These are phyloP conservation scores for Cordyceps militaris DNA, from an alignment of 2,329 filamentous ascomycete genomes.

Conservation along the genomic window DNA sequence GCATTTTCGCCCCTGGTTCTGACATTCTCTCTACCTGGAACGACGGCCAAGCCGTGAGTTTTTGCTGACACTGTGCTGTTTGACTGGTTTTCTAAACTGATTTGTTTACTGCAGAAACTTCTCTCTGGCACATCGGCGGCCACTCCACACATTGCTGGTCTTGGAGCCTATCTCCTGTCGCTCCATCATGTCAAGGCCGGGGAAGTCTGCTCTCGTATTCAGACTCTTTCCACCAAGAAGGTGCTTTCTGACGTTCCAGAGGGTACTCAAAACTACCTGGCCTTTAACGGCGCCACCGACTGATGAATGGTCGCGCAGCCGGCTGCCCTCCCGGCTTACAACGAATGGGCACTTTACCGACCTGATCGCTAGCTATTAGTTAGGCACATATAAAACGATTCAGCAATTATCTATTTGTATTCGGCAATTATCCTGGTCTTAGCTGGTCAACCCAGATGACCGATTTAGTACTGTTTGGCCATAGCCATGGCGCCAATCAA, in stretches of 20 bases:
- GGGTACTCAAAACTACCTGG: constrained; percentile 28
- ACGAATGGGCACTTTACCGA: too few relatives aligned
- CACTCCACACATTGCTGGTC: constrained; percentile 53
- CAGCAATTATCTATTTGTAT: too few relatives aligned
- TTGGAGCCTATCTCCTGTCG: constrained; percentile 55
- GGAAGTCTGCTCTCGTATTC: constrained; percentile 36
- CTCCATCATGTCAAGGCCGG: constrained; percentile 31
- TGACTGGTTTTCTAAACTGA: not conserved
- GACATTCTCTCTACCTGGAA: constrained; percentile 33
- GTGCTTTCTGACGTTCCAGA: constrained; percentile 30
- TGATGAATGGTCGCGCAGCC: too few relatives aligned
- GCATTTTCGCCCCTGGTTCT: constrained; percentile 24
- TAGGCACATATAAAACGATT: too few relatives aligned
- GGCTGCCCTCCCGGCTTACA: too few relatives aligned
- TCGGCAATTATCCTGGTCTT: too few relatives aligned
- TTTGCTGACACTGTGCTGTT: not conserved
- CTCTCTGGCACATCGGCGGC: constrained; percentile 51
- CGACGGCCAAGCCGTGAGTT: constrained; percentile 15
- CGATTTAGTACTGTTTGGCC: too few relatives aligned
- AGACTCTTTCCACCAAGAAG: constrained; percentile 32
- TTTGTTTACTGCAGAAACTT: constrained; percentile 21
- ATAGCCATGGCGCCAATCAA: not conserved
- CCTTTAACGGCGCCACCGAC: constrained; percentile 24
- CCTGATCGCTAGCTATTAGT: too few relatives aligned
- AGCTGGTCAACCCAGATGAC: too few relatives aligned